Evolutionary conservation across 345 rosid species (phyloP).

Genomic region (Abelmoschus esculentus): DNA sequence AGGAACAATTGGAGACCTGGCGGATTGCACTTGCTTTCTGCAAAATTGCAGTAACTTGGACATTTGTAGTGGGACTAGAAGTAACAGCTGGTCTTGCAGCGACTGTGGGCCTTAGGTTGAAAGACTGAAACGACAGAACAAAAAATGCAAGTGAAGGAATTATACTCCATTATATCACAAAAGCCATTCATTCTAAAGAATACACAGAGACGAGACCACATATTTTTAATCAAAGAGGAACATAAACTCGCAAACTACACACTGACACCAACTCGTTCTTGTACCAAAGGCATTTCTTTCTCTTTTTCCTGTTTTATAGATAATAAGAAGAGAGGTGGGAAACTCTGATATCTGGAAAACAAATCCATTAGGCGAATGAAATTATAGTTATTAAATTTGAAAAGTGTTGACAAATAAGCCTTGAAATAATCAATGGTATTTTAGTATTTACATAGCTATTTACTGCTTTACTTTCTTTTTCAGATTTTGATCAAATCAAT

Average conservation of each 20-base stretch:
- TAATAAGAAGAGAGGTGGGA: neutral
- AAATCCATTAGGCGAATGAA: neutral
- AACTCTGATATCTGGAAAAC: neutral
- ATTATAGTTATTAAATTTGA: neutral
- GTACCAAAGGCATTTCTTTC: neutral
- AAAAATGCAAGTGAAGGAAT: neutral
- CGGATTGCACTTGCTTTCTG: constrained; percentile 96
- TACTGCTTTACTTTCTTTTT: neutral
- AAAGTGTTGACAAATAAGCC: neutral
- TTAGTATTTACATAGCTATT: neutral
- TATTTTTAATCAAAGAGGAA: neutral
- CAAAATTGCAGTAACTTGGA: constrained; percentile 70
- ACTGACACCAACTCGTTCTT: neutral
- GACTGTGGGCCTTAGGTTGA: constrained; percentile 55
- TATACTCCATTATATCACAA: neutral
- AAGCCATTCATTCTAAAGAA: neutral
- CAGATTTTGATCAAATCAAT: neutral
- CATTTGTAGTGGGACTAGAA: constrained; percentile 37
- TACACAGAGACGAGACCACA: neutral
- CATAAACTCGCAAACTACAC: neutral
- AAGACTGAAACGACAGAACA: constrained; percentile 38
- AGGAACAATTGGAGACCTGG: constrained; percentile 42
- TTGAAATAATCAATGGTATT: neutral
- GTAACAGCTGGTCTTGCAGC: constrained; percentile 32
- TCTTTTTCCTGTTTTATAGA: neutral